Evolutionary conservation across 2,329 filamentous ascomycete species (phyloP).

Genomic region (Mollisia scopiformis): DNA sequence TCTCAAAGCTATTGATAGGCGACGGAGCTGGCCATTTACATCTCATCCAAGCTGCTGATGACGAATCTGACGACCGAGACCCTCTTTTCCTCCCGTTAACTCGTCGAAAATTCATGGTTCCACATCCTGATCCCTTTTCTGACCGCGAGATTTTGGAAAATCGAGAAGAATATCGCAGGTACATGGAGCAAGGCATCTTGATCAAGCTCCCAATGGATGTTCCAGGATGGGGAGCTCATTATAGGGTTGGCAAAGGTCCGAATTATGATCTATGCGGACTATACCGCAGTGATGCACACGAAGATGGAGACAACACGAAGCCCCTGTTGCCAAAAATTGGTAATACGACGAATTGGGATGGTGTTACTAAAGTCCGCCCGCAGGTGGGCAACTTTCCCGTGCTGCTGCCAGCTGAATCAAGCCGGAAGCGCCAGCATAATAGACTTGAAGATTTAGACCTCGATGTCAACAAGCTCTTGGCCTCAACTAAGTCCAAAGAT

Average conservation of each 20-base stretch:
- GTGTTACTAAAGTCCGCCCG: background rate
- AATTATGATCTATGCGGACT: conserved; percentile 50
- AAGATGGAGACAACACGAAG: conserved; percentile 35
- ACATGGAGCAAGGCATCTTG: background rate
- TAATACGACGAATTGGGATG: background rate
- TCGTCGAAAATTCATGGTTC: conserved; percentile 49
- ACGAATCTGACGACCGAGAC: background rate
- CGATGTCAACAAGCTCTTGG: background rate
- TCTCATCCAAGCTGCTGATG: conserved; percentile 47
- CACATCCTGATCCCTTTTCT: conserved; percentile 52
- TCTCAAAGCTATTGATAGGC: conserved; percentile 57
- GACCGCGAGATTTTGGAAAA: conserved; percentile 38
- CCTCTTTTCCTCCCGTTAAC: background rate
- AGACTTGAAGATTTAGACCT: background rate
- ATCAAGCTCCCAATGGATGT: conserved; percentile 44
- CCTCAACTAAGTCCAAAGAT: background rate
- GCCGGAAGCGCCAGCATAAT: background rate
- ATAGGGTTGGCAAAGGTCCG: conserved; percentile 54
- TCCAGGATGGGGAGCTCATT: background rate
- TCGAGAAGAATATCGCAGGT: background rate
- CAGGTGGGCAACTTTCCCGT: background rate
- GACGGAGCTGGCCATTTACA: conserved; percentile 65
- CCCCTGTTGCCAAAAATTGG: background rate
- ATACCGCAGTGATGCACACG: conserved; percentile 53
- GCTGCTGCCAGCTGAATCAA: background rate